Conservation (phyloP, 768 basidiomycete species). For the Filobasidium floriforme region DNA sequence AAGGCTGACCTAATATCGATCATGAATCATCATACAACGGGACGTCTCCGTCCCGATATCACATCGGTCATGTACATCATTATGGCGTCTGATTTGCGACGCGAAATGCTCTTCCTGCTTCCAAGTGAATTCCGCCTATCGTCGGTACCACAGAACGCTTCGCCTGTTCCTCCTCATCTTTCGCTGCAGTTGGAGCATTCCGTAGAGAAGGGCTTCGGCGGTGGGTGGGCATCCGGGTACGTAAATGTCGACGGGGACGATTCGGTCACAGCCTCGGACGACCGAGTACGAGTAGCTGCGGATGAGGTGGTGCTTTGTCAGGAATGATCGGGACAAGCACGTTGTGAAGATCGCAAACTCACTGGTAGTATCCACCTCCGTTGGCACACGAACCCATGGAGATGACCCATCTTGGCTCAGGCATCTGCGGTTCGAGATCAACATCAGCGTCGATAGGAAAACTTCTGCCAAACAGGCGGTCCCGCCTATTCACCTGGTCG, state of each 20-base stretch:
- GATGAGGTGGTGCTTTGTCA: constrained; percentile 48
- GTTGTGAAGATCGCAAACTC: background rate
- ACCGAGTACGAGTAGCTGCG: constrained; percentile 99
- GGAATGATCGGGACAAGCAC: background rate
- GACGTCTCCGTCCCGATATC: no score
- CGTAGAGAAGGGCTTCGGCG: constrained; percentile 93
- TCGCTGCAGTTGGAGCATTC: constrained; percentile 91
- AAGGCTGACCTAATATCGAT: no score
- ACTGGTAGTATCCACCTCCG: constrained; percentile 60
- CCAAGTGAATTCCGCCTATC: background rate
- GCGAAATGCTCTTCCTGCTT: background rate
- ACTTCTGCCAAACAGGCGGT: background rate
- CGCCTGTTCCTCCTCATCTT: constrained; percentile 89
- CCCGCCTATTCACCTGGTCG: constrained; percentile 48
- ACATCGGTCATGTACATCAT: no score
- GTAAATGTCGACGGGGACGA: constrained; percentile 58
- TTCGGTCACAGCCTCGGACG: constrained; percentile 94
- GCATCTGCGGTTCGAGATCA: constrained; percentile 62
- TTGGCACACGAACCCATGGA: constrained; percentile 99
- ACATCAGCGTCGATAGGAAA: background rate
- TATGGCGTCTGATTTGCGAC: background rate
- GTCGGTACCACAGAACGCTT: constrained; percentile 69
- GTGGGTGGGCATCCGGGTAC: constrained; percentile 39
- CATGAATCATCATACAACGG: no score
- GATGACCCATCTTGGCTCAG: constrained; percentile 97